phyloP scores from a whole-genome alignment of 2,329 filamentous ascomycete species.

The Hypoxylon sp. region DNA sequence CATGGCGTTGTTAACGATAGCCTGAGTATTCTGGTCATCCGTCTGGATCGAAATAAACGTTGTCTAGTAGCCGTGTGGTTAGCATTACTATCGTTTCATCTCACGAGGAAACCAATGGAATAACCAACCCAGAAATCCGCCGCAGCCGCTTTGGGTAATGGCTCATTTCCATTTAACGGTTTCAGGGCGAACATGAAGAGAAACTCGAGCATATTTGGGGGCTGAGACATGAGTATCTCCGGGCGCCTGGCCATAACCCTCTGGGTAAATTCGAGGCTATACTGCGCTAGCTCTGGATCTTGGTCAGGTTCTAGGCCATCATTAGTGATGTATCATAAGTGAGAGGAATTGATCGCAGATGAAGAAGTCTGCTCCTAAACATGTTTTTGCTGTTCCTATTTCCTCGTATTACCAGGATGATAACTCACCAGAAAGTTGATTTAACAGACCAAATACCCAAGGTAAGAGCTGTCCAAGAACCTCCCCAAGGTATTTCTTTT shows the following conservation, averaged over 20 bases:
- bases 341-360: background rate
- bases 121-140: slow-evolving; percentile 80
- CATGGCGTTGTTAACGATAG: slow-evolving; percentile 65
- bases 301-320: slow-evolving; percentile 65
- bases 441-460: slow-evolving; percentile 75
- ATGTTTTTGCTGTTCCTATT: background rate
- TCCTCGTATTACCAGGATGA: background rate
- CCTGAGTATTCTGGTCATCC: slow-evolving; percentile 60
- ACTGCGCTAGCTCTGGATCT: slow-evolving; percentile 80
- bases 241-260: slow-evolving; percentile 74
- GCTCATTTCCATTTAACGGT: slow-evolving; percentile 78
- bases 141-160: slow-evolving; percentile 80
- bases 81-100: background rate
- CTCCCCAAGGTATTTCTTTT: slow-evolving; percentile 59
- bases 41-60: slow-evolving; percentile 66
- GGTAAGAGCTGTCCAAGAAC: slow-evolving; percentile 69
- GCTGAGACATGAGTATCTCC: slow-evolving; percentile 73
- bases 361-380: background rate
- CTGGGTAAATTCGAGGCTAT: slow-evolving; percentile 79
- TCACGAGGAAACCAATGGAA: background rate
- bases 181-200: slow-evolving; percentile 80
- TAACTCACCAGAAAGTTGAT: slow-evolving; percentile 69
- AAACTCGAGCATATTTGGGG: slow-evolving; percentile 70
- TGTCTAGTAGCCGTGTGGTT: slow-evolving; percentile 57
- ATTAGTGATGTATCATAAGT: slow-evolving; percentile 33